phyloP scores from a whole-genome alignment of 2,329 filamentous ascomycete species.

The Calonectria henricotiae region DNA sequence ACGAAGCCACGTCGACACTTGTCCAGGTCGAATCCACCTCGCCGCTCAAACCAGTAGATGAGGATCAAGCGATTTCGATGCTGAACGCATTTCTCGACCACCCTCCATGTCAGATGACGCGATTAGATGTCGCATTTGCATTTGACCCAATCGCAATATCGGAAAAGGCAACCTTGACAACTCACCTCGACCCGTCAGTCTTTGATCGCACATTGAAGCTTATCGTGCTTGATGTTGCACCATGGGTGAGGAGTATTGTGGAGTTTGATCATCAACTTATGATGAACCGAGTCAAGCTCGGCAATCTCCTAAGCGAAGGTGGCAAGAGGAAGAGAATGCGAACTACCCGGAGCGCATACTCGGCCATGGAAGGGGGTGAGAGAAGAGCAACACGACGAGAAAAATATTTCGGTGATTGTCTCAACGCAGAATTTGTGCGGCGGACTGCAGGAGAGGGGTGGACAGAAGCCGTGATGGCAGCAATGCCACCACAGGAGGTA shows the following conservation, averaged over 20 bases:
- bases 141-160: conserved; percentile 74
- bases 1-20: conserved; percentile 27
- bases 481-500: conserved; percentile 40
- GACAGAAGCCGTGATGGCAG: conserved; percentile 53
- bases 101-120: conserved; percentile 57
- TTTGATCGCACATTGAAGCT: conserved; percentile 81
- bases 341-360: conserved; percentile 82
- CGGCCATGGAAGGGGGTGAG: conserved; percentile 83
- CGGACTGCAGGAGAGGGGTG: conserved; percentile 71
- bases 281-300: conserved; percentile 75
- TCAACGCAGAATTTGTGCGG: conserved; percentile 76
- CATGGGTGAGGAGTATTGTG: conserved; percentile 90
- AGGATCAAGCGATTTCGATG: conserved; percentile 55
- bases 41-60: conserved; percentile 53
- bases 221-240: conserved; percentile 85
- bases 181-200: conserved; percentile 76
- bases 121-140: conserved; percentile 71
- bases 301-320: conserved; percentile 75
- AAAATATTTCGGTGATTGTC: conserved; percentile 77
- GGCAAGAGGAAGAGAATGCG: conserved; percentile 71
- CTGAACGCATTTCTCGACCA: conserved; percentile 61
- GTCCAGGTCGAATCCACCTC: conserved; percentile 16
- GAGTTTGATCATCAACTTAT: conserved; percentile 82
- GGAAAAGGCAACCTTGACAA: conserved; percentile 60
- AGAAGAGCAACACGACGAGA: conserved; percentile 79